Evolutionary conservation across 2,329 filamentous ascomycete species (phyloP).

Genomic region (Trichoderma atrobrunneum): DNA sequence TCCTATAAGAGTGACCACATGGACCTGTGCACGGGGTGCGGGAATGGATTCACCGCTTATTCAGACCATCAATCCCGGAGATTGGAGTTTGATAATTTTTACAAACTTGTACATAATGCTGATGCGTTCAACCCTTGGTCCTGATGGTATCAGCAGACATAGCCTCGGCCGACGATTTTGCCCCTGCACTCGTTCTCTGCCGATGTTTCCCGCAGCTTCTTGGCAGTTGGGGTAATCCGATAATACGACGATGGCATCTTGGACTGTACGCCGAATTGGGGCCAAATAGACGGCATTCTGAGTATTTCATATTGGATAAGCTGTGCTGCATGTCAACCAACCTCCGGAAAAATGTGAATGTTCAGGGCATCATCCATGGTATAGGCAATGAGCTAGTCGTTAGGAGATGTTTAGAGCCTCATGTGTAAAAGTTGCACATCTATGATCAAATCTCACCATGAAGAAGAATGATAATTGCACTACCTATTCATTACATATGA

Average conservation of each 20-base stretch:
- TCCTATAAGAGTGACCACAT: not conserved
- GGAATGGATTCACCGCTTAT: not conserved
- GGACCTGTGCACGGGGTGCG: not conserved
- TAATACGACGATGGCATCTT: not conserved
- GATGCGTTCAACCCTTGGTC: not conserved
- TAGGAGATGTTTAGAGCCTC: not conserved
- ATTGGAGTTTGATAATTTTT: not conserved
- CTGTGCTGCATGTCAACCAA: not conserved
- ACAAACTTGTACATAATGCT: not conserved
- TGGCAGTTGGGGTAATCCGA: not conserved
- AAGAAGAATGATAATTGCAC: not conserved
- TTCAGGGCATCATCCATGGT: not conserved
- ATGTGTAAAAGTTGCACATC: not conserved
- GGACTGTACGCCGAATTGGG: not conserved
- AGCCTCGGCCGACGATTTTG: not conserved
- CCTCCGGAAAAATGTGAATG: not conserved
- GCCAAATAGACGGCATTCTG: not conserved
- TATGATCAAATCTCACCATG: not conserved
- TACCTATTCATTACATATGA: not conserved
- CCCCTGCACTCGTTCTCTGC: not conserved
- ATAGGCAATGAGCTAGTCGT: not conserved
- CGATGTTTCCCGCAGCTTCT: slow-evolving; percentile 2
- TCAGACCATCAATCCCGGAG: not conserved
- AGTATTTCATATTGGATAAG: not conserved
- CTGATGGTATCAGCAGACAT: not conserved